Conservation (phyloP, 73 alveolate genomes). For the Paramecium caudatum region DNA sequence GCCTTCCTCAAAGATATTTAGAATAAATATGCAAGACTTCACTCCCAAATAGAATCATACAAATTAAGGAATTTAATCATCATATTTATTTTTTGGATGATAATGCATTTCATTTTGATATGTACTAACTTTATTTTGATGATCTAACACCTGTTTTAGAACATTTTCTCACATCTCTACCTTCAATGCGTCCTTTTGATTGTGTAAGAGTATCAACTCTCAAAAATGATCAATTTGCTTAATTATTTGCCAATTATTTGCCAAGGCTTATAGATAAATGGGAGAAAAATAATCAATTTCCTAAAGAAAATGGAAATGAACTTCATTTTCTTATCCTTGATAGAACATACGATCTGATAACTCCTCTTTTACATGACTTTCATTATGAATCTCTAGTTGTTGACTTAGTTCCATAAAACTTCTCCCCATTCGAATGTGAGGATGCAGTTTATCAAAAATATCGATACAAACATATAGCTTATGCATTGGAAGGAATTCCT, state of each 20-base stretch:
- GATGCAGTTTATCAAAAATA: slow-evolving; percentile 34
- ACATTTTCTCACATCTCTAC: not conserved
- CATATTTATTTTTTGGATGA: not conserved
- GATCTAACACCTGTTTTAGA: not conserved
- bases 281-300: not conserved
- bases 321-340: slow-evolving; percentile 8
- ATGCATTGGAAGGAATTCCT: slow-evolving; percentile 59
- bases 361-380: slow-evolving; percentile 28
- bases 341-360: not conserved
- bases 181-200: not conserved
- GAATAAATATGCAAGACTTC: not conserved
- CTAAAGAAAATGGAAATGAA: not conserved
- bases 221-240: not conserved
- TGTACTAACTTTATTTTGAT: not conserved
- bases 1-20: slow-evolving; percentile 11
- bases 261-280: not conserved
- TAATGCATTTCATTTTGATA: not conserved
- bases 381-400: not conserved
- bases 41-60: not conserved
- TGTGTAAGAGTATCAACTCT: not conserved
- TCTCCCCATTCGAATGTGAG: slow-evolving; percentile 33
- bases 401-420: not conserved
- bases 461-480: slow-evolving; percentile 34
- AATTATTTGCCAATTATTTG: slow-evolving; percentile 10
- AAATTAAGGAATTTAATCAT: not conserved